phyloP scores from a whole-genome alignment of 73 alveolate species.

The Paramecium sexaurelia region DNA sequence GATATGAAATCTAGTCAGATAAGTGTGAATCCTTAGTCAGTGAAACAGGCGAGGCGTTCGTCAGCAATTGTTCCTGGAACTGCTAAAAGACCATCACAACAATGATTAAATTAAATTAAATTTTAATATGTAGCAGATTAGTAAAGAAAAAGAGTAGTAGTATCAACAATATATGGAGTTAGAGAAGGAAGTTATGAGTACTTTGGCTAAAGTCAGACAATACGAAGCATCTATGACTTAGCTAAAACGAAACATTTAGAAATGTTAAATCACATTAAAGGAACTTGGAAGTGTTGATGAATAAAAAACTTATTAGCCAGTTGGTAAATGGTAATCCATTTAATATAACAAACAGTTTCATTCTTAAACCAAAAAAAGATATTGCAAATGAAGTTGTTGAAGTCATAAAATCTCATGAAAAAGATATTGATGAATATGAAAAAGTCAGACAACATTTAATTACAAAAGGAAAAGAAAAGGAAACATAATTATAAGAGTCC shows the following conservation, averaged over 20 bases:
- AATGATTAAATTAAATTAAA: conserved; percentile 19
- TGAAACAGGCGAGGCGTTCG: conserved; percentile 26
- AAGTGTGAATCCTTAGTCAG: neutral
- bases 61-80: conserved; percentile 30
- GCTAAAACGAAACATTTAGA: neutral
- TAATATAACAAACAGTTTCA: neutral
- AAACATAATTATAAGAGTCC: conserved; percentile 8
- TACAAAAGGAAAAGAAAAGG: conserved; percentile 56
- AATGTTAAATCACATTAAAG: conserved; percentile 38
- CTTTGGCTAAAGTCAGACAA: conserved; percentile 10
- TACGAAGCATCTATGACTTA: conserved; percentile 20
- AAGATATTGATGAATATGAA: conserved; percentile 47
- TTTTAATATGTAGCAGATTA: neutral
- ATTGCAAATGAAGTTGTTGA: conserved; percentile 19
- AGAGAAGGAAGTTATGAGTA: conserved; percentile 34
- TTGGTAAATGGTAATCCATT: conserved; percentile 38
- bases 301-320: neutral
- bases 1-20: neutral
- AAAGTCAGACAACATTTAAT: conserved; percentile 13
- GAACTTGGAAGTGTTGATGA: conserved; percentile 2
- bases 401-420: conserved; percentile 19
- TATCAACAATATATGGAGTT: conserved; percentile 9
- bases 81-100: conserved; percentile 27
- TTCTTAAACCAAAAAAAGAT: conserved; percentile 36
- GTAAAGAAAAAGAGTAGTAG: conserved; percentile 19